Evolutionary conservation across 805 yeast species (phyloP).

Genomic region (Blastobotrys robertii): DNA sequence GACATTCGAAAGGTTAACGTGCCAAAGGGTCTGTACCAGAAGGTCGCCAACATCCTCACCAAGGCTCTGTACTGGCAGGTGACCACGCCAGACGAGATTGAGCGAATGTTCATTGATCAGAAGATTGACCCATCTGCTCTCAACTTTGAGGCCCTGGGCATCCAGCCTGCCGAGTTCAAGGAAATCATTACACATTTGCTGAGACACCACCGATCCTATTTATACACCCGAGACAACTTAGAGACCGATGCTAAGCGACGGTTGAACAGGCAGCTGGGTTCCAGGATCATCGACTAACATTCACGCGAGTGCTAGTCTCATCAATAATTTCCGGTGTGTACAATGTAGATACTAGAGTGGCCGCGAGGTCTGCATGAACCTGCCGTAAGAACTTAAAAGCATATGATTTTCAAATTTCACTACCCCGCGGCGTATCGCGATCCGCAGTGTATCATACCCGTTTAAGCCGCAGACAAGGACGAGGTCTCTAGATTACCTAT

Average conservation of each 20-base stretch:
- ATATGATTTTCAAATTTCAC: too few relatives aligned
- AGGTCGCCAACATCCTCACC: constrained; percentile 28
- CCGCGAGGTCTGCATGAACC: too few relatives aligned
- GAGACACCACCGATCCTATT: constrained; percentile 13
- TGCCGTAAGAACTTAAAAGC: too few relatives aligned
- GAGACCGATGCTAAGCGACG: constrained; percentile 11
- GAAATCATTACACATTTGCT: constrained; percentile 10
- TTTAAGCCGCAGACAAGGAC: too few relatives aligned
- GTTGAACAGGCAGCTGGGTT: constrained; percentile 7
- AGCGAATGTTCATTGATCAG: constrained; percentile 65
- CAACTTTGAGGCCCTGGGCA: constrained; percentile 63
- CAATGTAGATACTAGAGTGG: too few relatives aligned
- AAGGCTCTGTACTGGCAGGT: constrained; percentile 38
- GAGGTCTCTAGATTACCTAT: too few relatives aligned
- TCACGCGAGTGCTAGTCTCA: too few relatives aligned
- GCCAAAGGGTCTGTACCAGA: constrained; percentile 32
- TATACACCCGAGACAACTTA: constrained; percentile 5
- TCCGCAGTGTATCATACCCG: too few relatives aligned
- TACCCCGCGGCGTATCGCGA: too few relatives aligned
- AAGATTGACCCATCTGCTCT: constrained; percentile 46
- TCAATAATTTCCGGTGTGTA: too few relatives aligned
- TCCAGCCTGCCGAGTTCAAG: constrained; percentile 25
- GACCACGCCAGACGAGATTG: constrained; percentile 60
- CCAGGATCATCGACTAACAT: constrained; percentile 5
- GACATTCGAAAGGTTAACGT: constrained; percentile 31